A percentile compares a stretch with the other conserved stretches of the same genome.
Conservation (phyloP, 169 alveolate species). For the Besnoitia besnoiti region DNA sequence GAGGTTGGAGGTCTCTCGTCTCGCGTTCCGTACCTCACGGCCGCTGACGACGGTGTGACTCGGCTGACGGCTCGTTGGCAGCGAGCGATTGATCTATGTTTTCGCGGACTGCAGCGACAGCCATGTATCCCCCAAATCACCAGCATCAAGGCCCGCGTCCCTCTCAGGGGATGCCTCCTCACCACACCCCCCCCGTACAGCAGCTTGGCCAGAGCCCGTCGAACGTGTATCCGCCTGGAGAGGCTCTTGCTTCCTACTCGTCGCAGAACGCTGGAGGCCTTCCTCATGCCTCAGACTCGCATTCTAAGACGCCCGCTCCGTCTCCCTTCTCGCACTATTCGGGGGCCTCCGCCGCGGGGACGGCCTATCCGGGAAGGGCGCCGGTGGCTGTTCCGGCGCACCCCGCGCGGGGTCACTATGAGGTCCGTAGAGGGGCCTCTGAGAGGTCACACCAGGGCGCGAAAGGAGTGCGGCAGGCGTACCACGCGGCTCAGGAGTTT, state of each 20-base stretch:
- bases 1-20: no score
- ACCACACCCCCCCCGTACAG: background rate
- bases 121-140: background rate
- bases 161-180: background rate
- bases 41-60: no score
- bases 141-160: background rate
- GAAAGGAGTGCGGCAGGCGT: background rate
- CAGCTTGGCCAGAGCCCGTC: background rate
- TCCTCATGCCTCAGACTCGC: background rate
- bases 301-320: background rate
- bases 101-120: no score
- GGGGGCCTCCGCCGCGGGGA: background rate
- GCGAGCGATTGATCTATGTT: no score
- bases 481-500: background rate
- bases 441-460: background rate
- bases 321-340: background rate
- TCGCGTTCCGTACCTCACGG: no score
- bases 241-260: background rate
- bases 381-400: background rate
- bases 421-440: background rate
- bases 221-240: background rate
- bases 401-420: background rate
- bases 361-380: background rate
- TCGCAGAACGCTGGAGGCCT: background rate
- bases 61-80: no score